These are phyloP conservation scores for Acorus gramineus DNA, from an alignment of 106 monocot genomes.

Conservation along the genomic window DNA sequence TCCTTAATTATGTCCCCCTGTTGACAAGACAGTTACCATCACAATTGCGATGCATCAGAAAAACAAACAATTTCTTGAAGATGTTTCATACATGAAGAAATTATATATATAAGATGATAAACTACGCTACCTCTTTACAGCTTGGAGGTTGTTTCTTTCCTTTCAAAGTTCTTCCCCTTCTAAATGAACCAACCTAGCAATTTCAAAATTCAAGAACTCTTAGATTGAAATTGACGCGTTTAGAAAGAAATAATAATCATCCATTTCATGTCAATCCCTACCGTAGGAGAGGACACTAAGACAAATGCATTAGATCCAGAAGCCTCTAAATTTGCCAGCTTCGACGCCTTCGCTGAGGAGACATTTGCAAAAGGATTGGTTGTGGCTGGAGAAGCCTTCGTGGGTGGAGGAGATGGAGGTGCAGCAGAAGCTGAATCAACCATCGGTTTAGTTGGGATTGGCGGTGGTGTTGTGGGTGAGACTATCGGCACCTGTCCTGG, in stretches of 20 bases:
- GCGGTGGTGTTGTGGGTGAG: conserved; percentile 64
- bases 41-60: too few relatives aligned
- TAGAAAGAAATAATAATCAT: too few relatives aligned
- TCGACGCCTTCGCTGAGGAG: conserved; percentile 38
- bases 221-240: too few relatives aligned
- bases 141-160: conserved; percentile 65
- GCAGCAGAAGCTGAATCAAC: conserved; percentile 22
- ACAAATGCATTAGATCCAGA: conserved; percentile 48
- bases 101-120: neutral
- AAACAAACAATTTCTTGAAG: too few relatives aligned
- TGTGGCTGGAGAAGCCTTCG: conserved; percentile 23
- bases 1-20: conserved; percentile 68
- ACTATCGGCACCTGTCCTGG: conserved; percentile 17
- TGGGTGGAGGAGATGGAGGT: conserved; percentile 13
- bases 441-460: conserved; percentile 68
- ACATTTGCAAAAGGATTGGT: conserved; percentile 44
- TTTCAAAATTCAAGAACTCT: too few relatives aligned
- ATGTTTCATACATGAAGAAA: too few relatives aligned
- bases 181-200: conserved; percentile 69
- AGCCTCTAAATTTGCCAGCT: conserved; percentile 61
- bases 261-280: conserved; percentile 13
- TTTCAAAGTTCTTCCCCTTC: conserved; percentile 47
- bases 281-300: conserved; percentile 70
- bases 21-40: neutral
- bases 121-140: conserved; percentile 61